Base-by-base conservation (phyloP, 495 filamentous ascomycete genomes). In the Penicillium alfredii region DNA sequence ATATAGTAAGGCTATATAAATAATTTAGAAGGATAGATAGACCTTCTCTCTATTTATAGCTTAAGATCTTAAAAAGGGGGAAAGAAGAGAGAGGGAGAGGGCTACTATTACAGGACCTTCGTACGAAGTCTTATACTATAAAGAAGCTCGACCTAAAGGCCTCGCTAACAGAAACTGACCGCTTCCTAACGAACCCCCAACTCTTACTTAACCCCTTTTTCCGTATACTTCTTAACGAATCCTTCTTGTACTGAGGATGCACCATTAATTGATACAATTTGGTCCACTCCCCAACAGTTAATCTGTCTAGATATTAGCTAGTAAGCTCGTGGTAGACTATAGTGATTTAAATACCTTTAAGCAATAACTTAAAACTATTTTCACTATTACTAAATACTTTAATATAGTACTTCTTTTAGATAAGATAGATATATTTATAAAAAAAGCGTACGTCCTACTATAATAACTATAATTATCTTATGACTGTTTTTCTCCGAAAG, bases 351-450 rank as follows among this genome's bases (percentile, higher is more conserved):
- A 44, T 28, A 33, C 33, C 11, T 38, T 57, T 38, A 35, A 54
- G 21, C n/a, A 25, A 33, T 32, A 47, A 40, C 42, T 51, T 38
- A 36, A 50, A 32, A 32, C 8, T 6, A 35, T 57, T 8, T 57
- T 51, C 30, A 51, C 56, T 21, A 50, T 61, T 40, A 38, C 50
- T 0, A 50, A 51, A 23, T 47, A 50, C 30, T 61, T 51, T 25
- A 56, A 64, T 8, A 50, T 55, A 3, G 17, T 64, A 1, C 53
- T 62, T 40, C 58, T 62, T 19, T 35, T 62, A 12, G 66, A 73
- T 44, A 63, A 71, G 44, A 67, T 62, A n/a, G 69, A 72, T 44
- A 52, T 63, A 5, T 71, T 63, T 45, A 50, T 73, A 21, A 48
- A 56, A n/a, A 29, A 18, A 29, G 18, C 21, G 21, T 23, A 23